Conservation (phyloP, 139 green algal species). For the Chlorella sorokiniana region DNA sequence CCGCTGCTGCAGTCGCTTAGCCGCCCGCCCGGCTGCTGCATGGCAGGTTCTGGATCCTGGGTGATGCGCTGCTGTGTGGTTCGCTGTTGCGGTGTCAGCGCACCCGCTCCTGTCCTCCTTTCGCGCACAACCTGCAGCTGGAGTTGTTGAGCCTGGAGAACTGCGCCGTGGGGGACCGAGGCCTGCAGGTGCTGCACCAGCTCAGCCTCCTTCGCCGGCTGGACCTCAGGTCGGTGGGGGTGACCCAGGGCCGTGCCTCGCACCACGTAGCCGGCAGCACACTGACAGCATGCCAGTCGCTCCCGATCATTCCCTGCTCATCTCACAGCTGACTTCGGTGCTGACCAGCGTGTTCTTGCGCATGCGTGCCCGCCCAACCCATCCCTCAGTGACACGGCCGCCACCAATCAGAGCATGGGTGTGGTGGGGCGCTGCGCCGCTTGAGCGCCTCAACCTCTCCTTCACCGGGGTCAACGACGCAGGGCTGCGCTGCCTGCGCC, state of each 20-base stretch:
- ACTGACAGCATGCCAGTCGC: too few species aligned
- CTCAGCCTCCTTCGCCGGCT: constrained; percentile 36
- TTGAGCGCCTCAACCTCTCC: constrained; percentile 49
- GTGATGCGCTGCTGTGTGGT: too few species aligned
- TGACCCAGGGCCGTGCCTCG: too few species aligned
- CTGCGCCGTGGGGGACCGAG: constrained; percentile 29
- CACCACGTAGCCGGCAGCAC: neutral
- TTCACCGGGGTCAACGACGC: constrained; percentile 49
- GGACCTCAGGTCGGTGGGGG: constrained; percentile 35
- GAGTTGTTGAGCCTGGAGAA: constrained; percentile 37
- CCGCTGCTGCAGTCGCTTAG: too few species aligned
- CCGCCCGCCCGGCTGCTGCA: too few species aligned
- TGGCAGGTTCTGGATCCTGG: too few species aligned
- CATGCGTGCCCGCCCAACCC: neutral
- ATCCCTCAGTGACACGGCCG: constrained; percentile 49
- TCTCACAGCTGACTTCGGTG: neutral
- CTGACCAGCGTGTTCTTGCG: neutral
- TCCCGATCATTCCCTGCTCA: too few species aligned
- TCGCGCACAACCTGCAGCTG: constrained; percentile 1
- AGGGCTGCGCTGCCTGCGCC: constrained; percentile 40
- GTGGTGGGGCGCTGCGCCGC: constrained; percentile 33
- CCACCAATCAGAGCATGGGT: constrained; percentile 32
- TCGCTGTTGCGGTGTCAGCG: too few species aligned
- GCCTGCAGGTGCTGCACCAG: constrained; percentile 2
- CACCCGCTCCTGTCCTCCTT: neutral